Evolutionary conservation across 768 basidiomycete genomes (phyloP), one percentile per base, ranked within the genome.

Genomic region (Phaeotremella fagi): DNA sequence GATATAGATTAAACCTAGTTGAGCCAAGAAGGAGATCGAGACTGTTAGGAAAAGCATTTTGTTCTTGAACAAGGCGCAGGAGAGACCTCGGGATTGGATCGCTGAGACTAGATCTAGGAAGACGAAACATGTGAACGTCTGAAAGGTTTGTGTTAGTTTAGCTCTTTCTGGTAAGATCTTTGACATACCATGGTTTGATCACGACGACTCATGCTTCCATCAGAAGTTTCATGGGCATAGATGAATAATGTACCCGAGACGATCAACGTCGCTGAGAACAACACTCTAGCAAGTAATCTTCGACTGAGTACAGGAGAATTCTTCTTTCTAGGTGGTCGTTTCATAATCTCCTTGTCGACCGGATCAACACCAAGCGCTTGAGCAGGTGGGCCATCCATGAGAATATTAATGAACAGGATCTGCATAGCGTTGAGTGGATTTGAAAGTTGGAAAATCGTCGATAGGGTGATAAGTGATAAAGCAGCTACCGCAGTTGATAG

Each of bases 131-230:
- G 91, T 87, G 75, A 98, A 98, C 23, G 94, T 95, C 94, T 95
- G 31, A 33, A 16, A 33, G 31, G 31, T 33, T n/a, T n/a, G n/a
- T n/a, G n/a, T n/a, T n/a, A n/a, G n/a, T n/a, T n/a, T n/a, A n/a
- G n/a, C n/a, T n/a, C n/a, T n/a, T n/a, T n/a, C n/a, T n/a, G n/a
- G n/a, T n/a, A n/a, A n/a, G n/a, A n/a, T n/a, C n/a, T n/a, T n/a
- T n/a, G n/a, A n/a, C n/a, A n/a, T n/a, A 90, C 92, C 91, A 97
- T 94, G 0, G 94, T 98, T 75, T 98, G 94, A 60, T 97, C 94
- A 59, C 91, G 78, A 51, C 82, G 78, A 26, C 88, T 85, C 80
- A 91, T 83, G 36, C 81, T 80, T 14, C 89, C 86, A 65, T 97
- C 92, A 44, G 82, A 83, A 45, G 90, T 78, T 25, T 89, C 88